Evolutionary conservation across 495 filamentous ascomycete genomes (phyloP), one percentile per base, ranked within the genome.

Genomic region (Daldinia childiae): DNA sequence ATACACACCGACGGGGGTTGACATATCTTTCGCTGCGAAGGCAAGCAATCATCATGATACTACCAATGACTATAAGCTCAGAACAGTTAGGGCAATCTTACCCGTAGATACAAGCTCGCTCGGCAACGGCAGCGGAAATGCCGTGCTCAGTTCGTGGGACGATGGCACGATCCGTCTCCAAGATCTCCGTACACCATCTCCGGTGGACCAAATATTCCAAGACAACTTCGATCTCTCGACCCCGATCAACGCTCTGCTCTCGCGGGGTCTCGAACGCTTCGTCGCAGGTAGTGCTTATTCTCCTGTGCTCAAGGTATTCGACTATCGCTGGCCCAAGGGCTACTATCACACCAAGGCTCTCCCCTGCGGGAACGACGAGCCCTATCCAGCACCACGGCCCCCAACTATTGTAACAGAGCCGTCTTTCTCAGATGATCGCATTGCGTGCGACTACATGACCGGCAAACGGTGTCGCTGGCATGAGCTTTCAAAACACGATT

Each of bases 61-160:
- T n/a, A 1, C 26, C 14, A 26, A 45, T 11, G 41, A 36, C 14
- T 32, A 59, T 30, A 76, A 12, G 30, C 52, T 56, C 15, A 54
- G 52, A 58, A 78, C 78, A 12, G 74, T 77, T 14, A 68, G 76
- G n/a, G 71, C 82, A 1, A 69, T 85, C 1, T 74, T 82, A 56
- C 81, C 82, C 0, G 73, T 84, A 1, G 69, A 78, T 58, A 62
- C 68, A 26, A 60, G 71, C 17, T 73, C 73, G 4, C 43, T 78
- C 15, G 75, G 32, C 32, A 34, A 50, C 24, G 74, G 78, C 6
- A 67, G 75, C 1, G 80, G 77, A 4, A 80, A 72, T 17, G 50
- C 80, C 17, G 61, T 85, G n/a, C 81, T 85, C 21, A 83, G 80
- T 50, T 77, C 79, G 3, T 85, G 83, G 83, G 74, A 80, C 39